Percentiles rank a stretch among this genome's conserved stretches.
Conservation (phyloP, 805 yeast species). For the Sugiyamaella floridensis region DNA sequence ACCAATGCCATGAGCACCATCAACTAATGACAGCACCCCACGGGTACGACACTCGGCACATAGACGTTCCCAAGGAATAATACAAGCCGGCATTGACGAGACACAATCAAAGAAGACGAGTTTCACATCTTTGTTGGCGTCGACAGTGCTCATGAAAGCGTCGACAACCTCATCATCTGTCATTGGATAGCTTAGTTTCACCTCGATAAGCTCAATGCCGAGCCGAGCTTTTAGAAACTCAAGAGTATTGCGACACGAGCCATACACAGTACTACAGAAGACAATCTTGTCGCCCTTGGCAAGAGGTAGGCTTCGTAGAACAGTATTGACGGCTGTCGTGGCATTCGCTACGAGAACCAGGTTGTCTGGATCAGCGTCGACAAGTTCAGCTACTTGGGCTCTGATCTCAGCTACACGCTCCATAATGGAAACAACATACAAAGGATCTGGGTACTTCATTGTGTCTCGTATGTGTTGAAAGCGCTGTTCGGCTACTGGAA, state of each 20-base stretch:
- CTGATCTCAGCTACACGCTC: slow-evolving; percentile 22
- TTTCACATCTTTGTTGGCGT: slow-evolving; percentile 25
- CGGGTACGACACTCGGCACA: slow-evolving; percentile 40
- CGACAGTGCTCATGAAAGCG: slow-evolving; percentile 23
- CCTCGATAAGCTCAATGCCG: slow-evolving; percentile 33
- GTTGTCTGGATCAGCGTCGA: slow-evolving; percentile 42
- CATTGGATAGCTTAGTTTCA: slow-evolving; percentile 41
- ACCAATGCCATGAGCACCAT: slow-evolving; percentile 71
- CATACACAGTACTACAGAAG: slow-evolving; percentile 45
- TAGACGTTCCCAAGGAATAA: slow-evolving; percentile 49
- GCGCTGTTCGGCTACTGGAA: slow-evolving; percentile 38
- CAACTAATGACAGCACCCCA: slow-evolving; percentile 49
- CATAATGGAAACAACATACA: slow-evolving; percentile 31
- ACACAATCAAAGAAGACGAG: slow-evolving; percentile 50
- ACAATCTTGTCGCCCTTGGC: slow-evolving; percentile 46
- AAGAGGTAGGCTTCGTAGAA: slow-evolving; percentile 49
- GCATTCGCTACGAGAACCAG: slow-evolving; percentile 55
- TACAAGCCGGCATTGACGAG: slow-evolving; percentile 57
- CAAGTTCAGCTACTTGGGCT: slow-evolving; percentile 35
- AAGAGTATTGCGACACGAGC: slow-evolving; percentile 47
- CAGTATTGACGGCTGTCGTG: slow-evolving; percentile 51
- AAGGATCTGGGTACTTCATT: slow-evolving; percentile 43
- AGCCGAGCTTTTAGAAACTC: slow-evolving; percentile 22
- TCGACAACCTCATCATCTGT: slow-evolving; percentile 37
- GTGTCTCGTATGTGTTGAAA: slow-evolving; percentile 27